A percentile compares a stretch with the other conserved stretches of the same genome.
phyloP scores from a whole-genome alignment of 2,329 filamentous ascomycete species.

The Emydomyces testavorans region DNA sequence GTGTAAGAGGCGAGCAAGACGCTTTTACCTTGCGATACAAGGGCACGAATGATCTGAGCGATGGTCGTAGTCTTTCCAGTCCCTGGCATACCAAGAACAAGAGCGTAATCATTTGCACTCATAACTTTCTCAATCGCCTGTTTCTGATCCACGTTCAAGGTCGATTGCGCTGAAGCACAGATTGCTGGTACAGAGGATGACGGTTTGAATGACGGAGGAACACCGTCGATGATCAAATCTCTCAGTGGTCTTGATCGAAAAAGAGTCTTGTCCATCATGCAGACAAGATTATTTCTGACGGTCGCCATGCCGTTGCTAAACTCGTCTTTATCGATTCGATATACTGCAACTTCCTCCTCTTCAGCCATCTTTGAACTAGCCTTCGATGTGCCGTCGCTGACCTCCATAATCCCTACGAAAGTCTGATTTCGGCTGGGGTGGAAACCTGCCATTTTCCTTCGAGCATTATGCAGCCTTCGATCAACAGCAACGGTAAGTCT shows the following conservation, averaged over 20 bases:
- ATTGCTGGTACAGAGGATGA: constrained; percentile 21
- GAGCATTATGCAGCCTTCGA: constrained; percentile 73
- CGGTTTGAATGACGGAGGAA: constrained; percentile 60
- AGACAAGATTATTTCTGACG: constrained; percentile 84
- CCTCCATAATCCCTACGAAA: constrained; percentile 86
- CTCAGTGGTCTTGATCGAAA: constrained; percentile 62
- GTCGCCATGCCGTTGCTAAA: constrained; percentile 97
- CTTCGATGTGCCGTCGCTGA: constrained; percentile 28
- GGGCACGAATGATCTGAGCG: constrained; percentile 84
- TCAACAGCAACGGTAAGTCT: constrained; percentile 83
- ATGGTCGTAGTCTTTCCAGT: constrained; percentile 98
- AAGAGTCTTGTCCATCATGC: constrained; percentile 72
- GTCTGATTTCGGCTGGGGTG: constrained; percentile 65
- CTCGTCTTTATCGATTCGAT: constrained; percentile 91
- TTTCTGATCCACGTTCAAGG: constrained; percentile 77
- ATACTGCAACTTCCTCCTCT: constrained; percentile 46
- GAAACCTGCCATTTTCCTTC: constrained; percentile 64
- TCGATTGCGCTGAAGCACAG: constrained; percentile 49
- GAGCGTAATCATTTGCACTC: constrained; percentile 84
- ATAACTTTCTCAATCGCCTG: constrained; percentile 88
- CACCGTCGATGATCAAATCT: constrained; percentile 66
- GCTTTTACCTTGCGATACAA: constrained; percentile 81
- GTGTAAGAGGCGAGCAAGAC: constrained; percentile 92
- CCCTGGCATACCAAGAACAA: constrained; percentile 97
- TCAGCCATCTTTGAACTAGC: constrained; percentile 24